Base-by-base conservation (phyloP, 2,329 filamentous ascomycete species). In the Phyllosticta citriasiana region DNA sequence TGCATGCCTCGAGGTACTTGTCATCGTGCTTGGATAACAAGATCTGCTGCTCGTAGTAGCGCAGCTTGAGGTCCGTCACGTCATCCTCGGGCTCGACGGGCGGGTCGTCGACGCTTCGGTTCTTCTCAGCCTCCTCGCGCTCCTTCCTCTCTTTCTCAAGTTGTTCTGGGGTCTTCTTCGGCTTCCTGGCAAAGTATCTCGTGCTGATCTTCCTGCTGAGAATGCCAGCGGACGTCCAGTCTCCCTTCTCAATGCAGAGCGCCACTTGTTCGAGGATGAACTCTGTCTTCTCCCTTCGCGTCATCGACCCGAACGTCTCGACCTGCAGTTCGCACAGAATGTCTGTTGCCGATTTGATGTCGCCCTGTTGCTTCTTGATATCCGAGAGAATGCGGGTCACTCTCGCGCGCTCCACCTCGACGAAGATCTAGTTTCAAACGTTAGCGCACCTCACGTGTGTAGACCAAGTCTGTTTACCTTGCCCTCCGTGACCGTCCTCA, bases 261-360 rank as follows among this genome's bases (percentile, higher is more conserved):
- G 86, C 84, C 51, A 97, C 93, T 77, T 99, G 94, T 64, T 95
- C 89, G 59, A 99, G 81, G 71, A 99, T 99, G 74, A 99, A 99
- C 71, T 97, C 94, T 4, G 92, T 97, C 87, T 99, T 99, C 76
- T 99, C 94, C 68, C 94, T 85, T 69, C 94, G 84, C 65, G 91
- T 88, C 94, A 99, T 99, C 24, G 93, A 97, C 8, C 94, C 94
- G 74, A 99, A 99, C 0, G 94, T 99, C 82, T 99, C 94, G 57
- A 99, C 94, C 75, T 99, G 94, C 63, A 99, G 82, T 79, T 99
- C 94, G 77, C 94, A 99, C 47, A 99, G 83, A 64, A 94, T 94
- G 69, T 97, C 93, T 59, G 89, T 88, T 30, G 94, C 94, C 4
- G 90, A 86, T 72, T 89, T 91, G 70, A 96, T 80, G 71, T 99